These are phyloP conservation scores for Exophiala oligosperma DNA, from an alignment of 2,329 filamentous ascomycete genomes.

Conservation along the genomic window DNA sequence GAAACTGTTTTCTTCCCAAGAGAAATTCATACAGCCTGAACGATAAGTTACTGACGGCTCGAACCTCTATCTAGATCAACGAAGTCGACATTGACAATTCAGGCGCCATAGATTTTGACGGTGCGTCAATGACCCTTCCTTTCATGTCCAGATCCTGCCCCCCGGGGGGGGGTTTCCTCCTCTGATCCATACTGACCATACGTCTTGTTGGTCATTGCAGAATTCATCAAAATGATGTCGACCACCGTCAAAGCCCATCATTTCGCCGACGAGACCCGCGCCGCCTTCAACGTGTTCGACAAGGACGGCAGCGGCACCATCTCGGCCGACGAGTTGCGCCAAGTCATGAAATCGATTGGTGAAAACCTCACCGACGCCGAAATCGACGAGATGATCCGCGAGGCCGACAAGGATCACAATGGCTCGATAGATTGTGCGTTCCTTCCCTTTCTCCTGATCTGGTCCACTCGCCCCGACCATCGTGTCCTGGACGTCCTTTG, in stretches of 20 bases:
- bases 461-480: neutral
- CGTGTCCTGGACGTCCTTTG: neutral
- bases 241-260: constrained; percentile 62
- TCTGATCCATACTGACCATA: neutral
- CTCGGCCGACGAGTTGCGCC: constrained; percentile 60
- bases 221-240: constrained; percentile 68
- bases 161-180: too few species aligned
- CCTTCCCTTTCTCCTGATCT: neutral
- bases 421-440: constrained; percentile 64
- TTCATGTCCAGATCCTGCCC: too few species aligned
- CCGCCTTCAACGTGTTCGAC: constrained; percentile 66
- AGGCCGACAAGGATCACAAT: constrained; percentile 65
- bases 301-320: constrained; percentile 67
- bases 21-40: neutral
- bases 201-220: constrained; percentile 35
- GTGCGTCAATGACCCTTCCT: constrained; percentile 34
- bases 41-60: neutral
- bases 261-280: constrained; percentile 63
- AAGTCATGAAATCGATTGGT: constrained; percentile 65
- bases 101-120: constrained; percentile 65
- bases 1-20: neutral
- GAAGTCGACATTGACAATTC: constrained; percentile 66
- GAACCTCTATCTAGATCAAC: constrained; percentile 51
- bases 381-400: constrained; percentile 65
- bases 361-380: constrained; percentile 65